Percentiles rank a stretch among this genome's conserved stretches.
phyloP scores from a whole-genome alignment of 225 moss, liverwort and hornwort genomes.

The Neckera pumila region DNA sequence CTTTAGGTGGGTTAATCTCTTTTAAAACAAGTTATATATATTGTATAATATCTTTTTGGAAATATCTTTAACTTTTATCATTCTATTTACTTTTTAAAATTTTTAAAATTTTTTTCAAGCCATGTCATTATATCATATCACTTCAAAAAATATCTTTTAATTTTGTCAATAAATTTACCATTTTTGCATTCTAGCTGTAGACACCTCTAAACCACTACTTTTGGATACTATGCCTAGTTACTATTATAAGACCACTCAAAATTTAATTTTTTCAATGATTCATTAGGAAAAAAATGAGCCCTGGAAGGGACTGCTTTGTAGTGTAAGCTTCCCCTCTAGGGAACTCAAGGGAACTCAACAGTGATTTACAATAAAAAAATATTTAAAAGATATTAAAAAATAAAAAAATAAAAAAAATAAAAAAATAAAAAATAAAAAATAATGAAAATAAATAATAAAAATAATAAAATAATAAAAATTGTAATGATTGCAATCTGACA shows the following conservation, averaged over 20 bases:
- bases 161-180: background rate
- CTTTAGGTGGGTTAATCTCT: background rate
- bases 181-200: fast-evolving
- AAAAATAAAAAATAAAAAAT: no score
- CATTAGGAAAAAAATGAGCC: no score
- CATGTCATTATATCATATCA: background rate
- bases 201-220: fast-evolving
- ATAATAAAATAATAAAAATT: no score
- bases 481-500: no score
- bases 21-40: background rate
- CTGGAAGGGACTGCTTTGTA: no score
- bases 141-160: background rate
- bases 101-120: background rate
- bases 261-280: fast-evolving
- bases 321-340: no score
- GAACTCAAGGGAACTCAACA: no score
- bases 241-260: fast-evolving
- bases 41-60: background rate
- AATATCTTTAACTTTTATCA: background rate
- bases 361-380: no score
- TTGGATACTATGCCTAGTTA: background rate
- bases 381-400: no score
- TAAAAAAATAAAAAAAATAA: no score
- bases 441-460: no score
- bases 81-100: no score